Evolutionary conservation across 2,329 filamentous ascomycete genomes (phyloP), one percentile per base, ranked within the genome.

Genomic region (Fusarium devonianum): DNA sequence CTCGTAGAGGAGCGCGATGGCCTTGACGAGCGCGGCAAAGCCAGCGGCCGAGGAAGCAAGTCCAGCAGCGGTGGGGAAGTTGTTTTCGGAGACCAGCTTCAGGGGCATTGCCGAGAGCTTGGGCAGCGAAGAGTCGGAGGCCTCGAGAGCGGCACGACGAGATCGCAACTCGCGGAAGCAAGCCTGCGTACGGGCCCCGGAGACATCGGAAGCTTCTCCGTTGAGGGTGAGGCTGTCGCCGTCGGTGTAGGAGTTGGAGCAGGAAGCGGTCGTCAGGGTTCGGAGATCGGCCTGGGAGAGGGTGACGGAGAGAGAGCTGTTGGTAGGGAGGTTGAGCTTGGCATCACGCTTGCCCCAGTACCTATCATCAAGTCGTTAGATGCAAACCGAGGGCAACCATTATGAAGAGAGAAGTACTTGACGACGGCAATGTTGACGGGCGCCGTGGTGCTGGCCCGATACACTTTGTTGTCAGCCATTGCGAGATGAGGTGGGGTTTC

Each of bases 351-450:
- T 99, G 65, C 95, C 94, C 94, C 95, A 99, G 83, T 99, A 82
- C 58, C 79, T 67, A 16, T 1, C 4, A 13, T 21, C 11, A 48
- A 43, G 28, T 6, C 22, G 22, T 42, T 26, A 21, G 10, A 28
- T 2, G 23, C 11, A 12, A 3, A 3, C 23, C n/a, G 11, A 26
- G 8, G 6, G n/a, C 11, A 3, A 12, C 11, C 23, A n/a, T n/a
- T 3, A 26, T 26, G 11, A 12, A 7, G 46, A 30, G 9, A 14
- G 16, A 44, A 72, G 42, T 68, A 95, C 89, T 97, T 97, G 77
- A 97, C 94, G 49, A 97, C 92, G 61, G 93, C 93, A 71, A 97
- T 97, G 79, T 97, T 97, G 69, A 97, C 93, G 11, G 93, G 94
- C 29, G 94, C 94, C 58, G 92, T 97, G 51, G 94, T 97, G 79